A percentile compares a stretch with the other conserved stretches of the same genome.
These are phyloP conservation scores for Penicillium coprophilum DNA, from an alignment of 495 filamentous ascomycete species.

Conservation along the genomic window DNA sequence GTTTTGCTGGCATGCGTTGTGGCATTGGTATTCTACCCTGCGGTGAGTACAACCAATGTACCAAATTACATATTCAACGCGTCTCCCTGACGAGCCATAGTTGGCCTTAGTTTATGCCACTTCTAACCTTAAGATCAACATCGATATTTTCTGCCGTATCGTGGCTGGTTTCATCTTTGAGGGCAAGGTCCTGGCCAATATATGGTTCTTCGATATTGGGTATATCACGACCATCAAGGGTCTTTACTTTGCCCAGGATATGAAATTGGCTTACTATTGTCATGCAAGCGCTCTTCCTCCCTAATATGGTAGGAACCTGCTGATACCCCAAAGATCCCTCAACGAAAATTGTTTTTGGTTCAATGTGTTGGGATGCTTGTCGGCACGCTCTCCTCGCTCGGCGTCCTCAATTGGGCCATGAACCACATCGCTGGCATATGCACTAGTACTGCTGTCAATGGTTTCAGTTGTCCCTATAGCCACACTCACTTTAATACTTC, in stretches of 20 bases:
- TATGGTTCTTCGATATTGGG: slow-evolving; percentile 69
- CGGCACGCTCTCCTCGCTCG: slow-evolving; percentile 68
- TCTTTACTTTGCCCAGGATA: slow-evolving; percentile 80
- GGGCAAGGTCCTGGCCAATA: slow-evolving; percentile 84
- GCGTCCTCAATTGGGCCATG: slow-evolving; percentile 84
- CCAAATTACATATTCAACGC: slow-evolving; percentile 55
- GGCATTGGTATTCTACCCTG: slow-evolving; percentile 53
- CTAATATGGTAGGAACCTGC: neutral
- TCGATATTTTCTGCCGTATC: slow-evolving; percentile 76
- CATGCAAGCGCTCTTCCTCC: slow-evolving; percentile 41
- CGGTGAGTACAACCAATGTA: slow-evolving; percentile 18
- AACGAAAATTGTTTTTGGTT: slow-evolving; percentile 66
- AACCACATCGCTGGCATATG: slow-evolving; percentile 70
- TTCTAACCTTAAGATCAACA: slow-evolving; percentile 77
- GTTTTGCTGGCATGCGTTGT: slow-evolving; percentile 72
- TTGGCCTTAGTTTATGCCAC: slow-evolving; percentile 86
- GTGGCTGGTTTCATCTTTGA: slow-evolving; percentile 77
- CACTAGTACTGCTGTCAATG: slow-evolving; percentile 70
- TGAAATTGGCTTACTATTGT: slow-evolving; percentile 88
- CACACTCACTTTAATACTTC: slow-evolving; percentile 83
- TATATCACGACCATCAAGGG: slow-evolving; percentile 81
- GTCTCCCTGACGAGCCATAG: slow-evolving; percentile 61
- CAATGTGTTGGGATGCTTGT: slow-evolving; percentile 64
- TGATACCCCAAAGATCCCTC: slow-evolving; percentile 55
- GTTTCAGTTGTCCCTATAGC: slow-evolving; percentile 82